Evolutionary conservation across 2,329 filamentous ascomycete genomes (phyloP), one percentile per base, ranked within the genome.

Genomic region (Fusarium nurragi): DNA sequence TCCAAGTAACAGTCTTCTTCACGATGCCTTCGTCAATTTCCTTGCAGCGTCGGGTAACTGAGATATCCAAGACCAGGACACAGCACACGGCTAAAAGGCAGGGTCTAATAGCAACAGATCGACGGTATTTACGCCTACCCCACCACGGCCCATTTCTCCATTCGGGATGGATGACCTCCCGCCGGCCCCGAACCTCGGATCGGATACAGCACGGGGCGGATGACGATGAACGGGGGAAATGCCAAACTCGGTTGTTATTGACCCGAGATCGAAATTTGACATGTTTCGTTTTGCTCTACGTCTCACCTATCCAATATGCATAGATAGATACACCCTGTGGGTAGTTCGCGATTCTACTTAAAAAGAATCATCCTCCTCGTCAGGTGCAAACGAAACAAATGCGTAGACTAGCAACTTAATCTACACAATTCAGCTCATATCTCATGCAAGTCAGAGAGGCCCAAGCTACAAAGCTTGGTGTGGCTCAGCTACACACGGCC

Each of bases 101-200:
- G 7, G 16, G 32, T 34, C 32, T 34, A 34, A 34, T 34, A 34
- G n/a, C 10, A 34, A 34, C 16, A 34, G n/a, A 34, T 34, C 16
- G n/a, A n/a, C 32, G 32, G 32, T 34, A 34, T 34, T 34, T 34
- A 5, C 32, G 32, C 7, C 9, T 34, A n/a, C 32, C n/a, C 32
- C 32, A 26, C 25, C 9, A n/a, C 16, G n/a, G n/a, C 32, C 32
- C 32, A 34, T 16, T 18, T 46, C 40, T 23, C 26, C 51, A 50
- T 54, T 50, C 50, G 25, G 19, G 34, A 54, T 54, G 43, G 50
- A 25, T 43, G 40, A 26, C 46, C 21, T 14, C 14, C 45, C 48
- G 16, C 48, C 64, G 37, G 65, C 32, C 43, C 60, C 63, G 63
- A 62, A 56, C 47, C 54, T 48, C 54, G 50, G 64, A 60, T 61